Conservation (phyloP, 208 protist species). For the Leishmania amazonensis region DNA sequence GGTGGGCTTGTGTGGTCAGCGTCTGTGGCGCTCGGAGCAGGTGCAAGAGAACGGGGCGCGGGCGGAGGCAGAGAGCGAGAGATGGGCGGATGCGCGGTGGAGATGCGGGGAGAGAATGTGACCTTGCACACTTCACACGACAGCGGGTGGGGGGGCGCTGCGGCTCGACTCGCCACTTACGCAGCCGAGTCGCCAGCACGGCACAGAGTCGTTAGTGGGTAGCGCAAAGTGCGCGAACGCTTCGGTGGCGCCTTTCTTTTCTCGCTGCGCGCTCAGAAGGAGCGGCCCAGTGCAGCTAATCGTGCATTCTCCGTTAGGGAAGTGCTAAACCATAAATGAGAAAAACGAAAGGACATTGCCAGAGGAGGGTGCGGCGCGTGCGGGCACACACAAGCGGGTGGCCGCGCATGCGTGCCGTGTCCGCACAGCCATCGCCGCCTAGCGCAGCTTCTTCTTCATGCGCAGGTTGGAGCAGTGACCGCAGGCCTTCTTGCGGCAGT, state of each 20-base stretch:
- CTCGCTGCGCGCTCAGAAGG: not conserved
- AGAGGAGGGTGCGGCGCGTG: not conserved
- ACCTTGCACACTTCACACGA: too few species aligned
- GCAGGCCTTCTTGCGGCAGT: slow-evolving; percentile 99
- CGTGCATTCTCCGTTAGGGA: not conserved
- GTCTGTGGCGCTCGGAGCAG: too few species aligned
- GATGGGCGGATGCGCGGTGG: not conserved
- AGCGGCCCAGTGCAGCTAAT: not conserved
- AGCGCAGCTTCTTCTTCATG: slow-evolving; percentile 86
- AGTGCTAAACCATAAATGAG: not conserved
- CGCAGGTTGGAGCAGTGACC: slow-evolving; percentile 98
- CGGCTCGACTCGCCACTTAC: not conserved
- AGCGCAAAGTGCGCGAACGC: not conserved
- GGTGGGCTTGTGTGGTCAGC: not conserved
- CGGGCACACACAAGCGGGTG: not conserved
- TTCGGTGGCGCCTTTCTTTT: not conserved
- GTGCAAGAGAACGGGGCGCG: too few species aligned
- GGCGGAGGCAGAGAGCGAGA: not conserved
- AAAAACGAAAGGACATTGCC: not conserved
- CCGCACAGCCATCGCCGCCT: slow-evolving; percentile 34
- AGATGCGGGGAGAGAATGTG: not conserved
- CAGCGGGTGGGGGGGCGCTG: too few species aligned
- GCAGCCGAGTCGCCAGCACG: too few species aligned
- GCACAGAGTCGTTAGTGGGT: not conserved
- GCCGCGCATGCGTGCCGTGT: not conserved